Conservation (phyloP, 139 green algal species). For the Haematococcus lacustris region DNA sequence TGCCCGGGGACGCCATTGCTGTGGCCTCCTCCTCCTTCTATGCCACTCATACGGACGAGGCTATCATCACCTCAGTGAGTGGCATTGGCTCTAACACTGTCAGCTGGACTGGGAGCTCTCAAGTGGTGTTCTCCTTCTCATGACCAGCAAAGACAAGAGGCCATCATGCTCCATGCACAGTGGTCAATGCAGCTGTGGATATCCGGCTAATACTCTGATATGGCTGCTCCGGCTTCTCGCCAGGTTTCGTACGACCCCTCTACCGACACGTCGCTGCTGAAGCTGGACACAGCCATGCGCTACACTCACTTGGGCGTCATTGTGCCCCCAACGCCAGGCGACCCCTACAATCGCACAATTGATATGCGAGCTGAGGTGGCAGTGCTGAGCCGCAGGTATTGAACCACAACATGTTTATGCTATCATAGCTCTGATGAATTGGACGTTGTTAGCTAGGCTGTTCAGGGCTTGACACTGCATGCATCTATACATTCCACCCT, state of each 20-base stretch:
- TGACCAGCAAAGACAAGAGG: too few relatives aligned
- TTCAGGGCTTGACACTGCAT: too few relatives aligned
- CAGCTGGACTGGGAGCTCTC: too few relatives aligned
- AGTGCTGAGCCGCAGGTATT: too few relatives aligned
- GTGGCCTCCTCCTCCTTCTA: constrained; percentile 45
- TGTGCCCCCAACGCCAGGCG: constrained; percentile 11
- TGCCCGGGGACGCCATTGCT: constrained; percentile 36
- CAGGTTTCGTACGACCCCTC: constrained; percentile 8
- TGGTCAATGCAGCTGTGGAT: constrained; percentile 33
- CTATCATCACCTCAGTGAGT: background rate
- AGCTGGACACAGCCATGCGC: constrained; percentile 19
- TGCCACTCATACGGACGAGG: constrained; percentile 31
- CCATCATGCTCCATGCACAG: too few relatives aligned
- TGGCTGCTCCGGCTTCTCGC: constrained; percentile 41
- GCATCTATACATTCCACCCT: too few relatives aligned
- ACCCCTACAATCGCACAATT: constrained; percentile 10
- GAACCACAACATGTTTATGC: too few relatives aligned
- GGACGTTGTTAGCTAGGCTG: too few relatives aligned
- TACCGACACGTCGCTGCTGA: constrained; percentile 18
- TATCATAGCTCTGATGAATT: too few relatives aligned
- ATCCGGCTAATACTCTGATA: constrained; percentile 31
- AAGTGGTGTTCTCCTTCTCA: too few relatives aligned
- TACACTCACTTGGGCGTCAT: constrained; percentile 46
- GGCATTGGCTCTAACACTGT: too few relatives aligned
- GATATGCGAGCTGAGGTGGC: constrained; percentile 58